Base-by-base conservation (phyloP, 208 protist genomes). In the Leishmania lainsoni region DNA sequence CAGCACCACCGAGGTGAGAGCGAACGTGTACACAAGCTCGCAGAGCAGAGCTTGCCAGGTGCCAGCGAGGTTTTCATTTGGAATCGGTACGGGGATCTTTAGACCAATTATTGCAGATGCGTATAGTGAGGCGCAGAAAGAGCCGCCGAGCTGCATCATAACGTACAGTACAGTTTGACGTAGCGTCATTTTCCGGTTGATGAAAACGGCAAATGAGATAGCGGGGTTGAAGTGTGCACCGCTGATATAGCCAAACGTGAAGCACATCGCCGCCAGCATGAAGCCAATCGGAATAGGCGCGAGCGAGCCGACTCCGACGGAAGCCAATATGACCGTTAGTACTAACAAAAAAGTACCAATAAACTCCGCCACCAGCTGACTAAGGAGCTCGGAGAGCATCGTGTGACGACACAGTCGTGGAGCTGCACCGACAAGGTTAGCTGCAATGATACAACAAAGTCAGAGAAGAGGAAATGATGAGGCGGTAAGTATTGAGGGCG, bases 181-280 rank as follows among this genome's bases (percentile, higher is more conserved):
- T 12, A 96, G 74, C 14, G 90, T 83, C 79, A 96, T 95, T 63
- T 94, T 92, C 42, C 94, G 81, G 61, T 94, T 97, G 61, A 98
- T 87, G 76, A 95, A 94, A 14, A 90, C 91, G 63, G 94, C 93
- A 80, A 98, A 98, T 32, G 94, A 92, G 52, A 98, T 93, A 51
- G 95, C 95, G 0, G 97, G 97, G 79, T 98, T 98, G 83, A 98
- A 98, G 85, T 98, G 95, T 4, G 95, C 97, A 12, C 95, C 95
- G 79, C 91, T 96, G 65, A 98, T 94, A 86, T 98, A 95, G 75
- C 93, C 94, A 80, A 98, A 98, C 42, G 94, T 92, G 84, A 98
- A 98, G 80, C 93, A 94, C 87, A 98, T 92, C 6, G 95, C 93
- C 1, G 91, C 87, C 6, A 96, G 83, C 86, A 94, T 94, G 69